Conservation (phyloP, 202 grass and related monocot genomes). For the Hordeum pubiflorum region DNA sequence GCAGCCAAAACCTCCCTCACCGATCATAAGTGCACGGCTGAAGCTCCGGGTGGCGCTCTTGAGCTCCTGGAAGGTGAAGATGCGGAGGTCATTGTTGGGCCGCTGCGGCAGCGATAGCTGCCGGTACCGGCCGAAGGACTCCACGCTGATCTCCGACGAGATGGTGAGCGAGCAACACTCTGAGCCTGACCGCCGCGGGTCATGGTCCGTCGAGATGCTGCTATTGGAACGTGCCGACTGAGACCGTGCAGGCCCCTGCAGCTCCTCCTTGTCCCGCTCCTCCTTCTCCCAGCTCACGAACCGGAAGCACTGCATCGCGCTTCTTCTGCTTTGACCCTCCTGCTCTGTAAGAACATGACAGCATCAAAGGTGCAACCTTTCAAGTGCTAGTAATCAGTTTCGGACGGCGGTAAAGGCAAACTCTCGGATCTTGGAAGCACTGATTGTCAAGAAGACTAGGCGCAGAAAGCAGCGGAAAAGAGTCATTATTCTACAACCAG, state of each 20-base stretch:
- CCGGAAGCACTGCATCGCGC: constrained; percentile 67
- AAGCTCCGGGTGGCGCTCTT: constrained; percentile 64
- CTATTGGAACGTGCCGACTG: constrained; percentile 53
- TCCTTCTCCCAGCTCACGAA: constrained; percentile 54
- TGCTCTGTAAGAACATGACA: constrained; percentile 11
- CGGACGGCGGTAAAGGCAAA: neutral
- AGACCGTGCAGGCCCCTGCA: constrained; percentile 22
- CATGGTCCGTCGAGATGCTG: constrained; percentile 57
- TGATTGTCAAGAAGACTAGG: neutral
- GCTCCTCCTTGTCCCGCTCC: constrained; percentile 17
- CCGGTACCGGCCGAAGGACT: constrained; percentile 47
- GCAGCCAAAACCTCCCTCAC: constrained; percentile 94
- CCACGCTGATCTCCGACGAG: constrained; percentile 53
- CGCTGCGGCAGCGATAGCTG: constrained; percentile 57
- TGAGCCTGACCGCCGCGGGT: constrained; percentile 57
- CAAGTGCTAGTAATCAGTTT: neutral
- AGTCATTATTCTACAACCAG: neutral
- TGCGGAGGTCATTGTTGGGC: constrained; percentile 45
- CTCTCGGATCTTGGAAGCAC: neutral
- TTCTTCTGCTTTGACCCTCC: neutral
- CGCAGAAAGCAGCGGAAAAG: neutral
- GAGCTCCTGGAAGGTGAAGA: constrained; percentile 85
- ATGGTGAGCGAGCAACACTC: constrained; percentile 47
- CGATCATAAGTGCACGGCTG: constrained; percentile 64
- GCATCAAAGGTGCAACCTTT: neutral